Evolutionary conservation across 306 rosid species (phyloP).

Genomic region (Trichosanthes truncata): DNA sequence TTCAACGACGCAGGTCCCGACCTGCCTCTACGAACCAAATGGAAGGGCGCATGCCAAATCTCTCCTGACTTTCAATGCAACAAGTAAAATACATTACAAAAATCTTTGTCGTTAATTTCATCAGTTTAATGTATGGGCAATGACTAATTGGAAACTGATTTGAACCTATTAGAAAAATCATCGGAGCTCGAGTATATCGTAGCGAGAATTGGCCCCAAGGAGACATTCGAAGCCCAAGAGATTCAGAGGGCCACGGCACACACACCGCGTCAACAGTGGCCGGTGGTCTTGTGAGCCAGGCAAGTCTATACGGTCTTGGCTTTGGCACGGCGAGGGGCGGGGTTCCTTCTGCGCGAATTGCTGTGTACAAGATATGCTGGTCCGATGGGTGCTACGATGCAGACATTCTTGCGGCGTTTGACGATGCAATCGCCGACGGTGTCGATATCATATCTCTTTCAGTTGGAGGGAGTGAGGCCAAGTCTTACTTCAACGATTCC

Average conservation of each 20-base stretch:
- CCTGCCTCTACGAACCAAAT: slow-evolving; percentile 30
- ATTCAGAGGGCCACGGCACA: slow-evolving; percentile 27
- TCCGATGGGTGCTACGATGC: background rate
- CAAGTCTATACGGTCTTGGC: slow-evolving; percentile 19
- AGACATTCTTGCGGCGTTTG: slow-evolving; percentile 24
- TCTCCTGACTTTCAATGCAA: slow-evolving; percentile 26
- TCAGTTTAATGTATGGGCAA: too few relatives aligned
- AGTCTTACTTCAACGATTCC: slow-evolving; percentile 15
- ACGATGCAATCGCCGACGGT: slow-evolving; percentile 41
- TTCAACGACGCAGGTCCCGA: slow-evolving; percentile 26
- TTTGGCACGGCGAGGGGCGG: slow-evolving; percentile 29
- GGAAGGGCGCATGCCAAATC: slow-evolving; percentile 37
- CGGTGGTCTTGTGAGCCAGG: slow-evolving; percentile 19
- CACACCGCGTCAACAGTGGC: slow-evolving; percentile 35
- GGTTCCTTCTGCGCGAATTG: slow-evolving; percentile 22
- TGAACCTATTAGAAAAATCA: slow-evolving; percentile 24
- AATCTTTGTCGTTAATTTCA: too few relatives aligned
- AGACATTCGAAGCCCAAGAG: slow-evolving; percentile 24
- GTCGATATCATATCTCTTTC: slow-evolving; percentile 37
- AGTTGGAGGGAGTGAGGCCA: background rate
- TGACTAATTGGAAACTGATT: too few relatives aligned
- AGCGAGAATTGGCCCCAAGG: rapidly evolving
- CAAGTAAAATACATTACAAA: slow-evolving; percentile 11
- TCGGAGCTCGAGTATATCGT: slow-evolving; percentile 29
- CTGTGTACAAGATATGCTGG: slow-evolving; percentile 37